Evolutionary conservation across 2,329 filamentous ascomycete species (phyloP).

Genomic region (Microcera coccophila): DNA sequence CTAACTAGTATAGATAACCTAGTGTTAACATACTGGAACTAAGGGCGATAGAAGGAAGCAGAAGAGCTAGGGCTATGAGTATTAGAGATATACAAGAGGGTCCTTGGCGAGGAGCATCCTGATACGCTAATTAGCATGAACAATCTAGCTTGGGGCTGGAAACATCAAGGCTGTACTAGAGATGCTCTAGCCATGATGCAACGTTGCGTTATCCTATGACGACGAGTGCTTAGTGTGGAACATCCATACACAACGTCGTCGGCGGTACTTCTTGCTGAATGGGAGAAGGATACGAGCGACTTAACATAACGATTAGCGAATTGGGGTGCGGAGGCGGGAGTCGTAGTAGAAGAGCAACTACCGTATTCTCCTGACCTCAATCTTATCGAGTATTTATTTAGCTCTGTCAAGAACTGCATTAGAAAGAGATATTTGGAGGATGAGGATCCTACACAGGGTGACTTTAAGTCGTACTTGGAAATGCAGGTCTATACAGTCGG

Average conservation of each 20-base stretch:
- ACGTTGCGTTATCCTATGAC: neutral
- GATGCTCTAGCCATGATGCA: neutral
- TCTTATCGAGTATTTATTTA: slow-evolving; percentile 15
- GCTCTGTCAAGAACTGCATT: slow-evolving; percentile 16
- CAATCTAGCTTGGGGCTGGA: too few relatives aligned
- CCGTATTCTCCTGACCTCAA: slow-evolving; percentile 13
- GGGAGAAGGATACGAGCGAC: neutral
- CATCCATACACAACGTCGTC: neutral
- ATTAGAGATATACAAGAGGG: too few relatives aligned
- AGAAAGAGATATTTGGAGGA: slow-evolving; percentile 12
- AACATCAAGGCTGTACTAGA: neutral
- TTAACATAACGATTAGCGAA: too few relatives aligned
- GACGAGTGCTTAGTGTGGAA: neutral
- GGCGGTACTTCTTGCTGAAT: neutral
- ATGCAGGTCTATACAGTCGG: slow-evolving; percentile 17
- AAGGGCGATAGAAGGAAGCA: too few relatives aligned
- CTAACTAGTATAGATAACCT: neutral
- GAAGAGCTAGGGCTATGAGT: too few relatives aligned
- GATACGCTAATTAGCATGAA: too few relatives aligned
- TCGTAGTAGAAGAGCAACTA: slow-evolving; percentile 10
- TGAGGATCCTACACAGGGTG: slow-evolving; percentile 16
- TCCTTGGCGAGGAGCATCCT: too few relatives aligned
- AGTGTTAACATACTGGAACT: neutral
- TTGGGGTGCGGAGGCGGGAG: slow-evolving; percentile 10
- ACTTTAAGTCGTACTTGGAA: slow-evolving; percentile 19